Conservation (phyloP, 345 rosid species). For the Raphanus sativus region DNA sequence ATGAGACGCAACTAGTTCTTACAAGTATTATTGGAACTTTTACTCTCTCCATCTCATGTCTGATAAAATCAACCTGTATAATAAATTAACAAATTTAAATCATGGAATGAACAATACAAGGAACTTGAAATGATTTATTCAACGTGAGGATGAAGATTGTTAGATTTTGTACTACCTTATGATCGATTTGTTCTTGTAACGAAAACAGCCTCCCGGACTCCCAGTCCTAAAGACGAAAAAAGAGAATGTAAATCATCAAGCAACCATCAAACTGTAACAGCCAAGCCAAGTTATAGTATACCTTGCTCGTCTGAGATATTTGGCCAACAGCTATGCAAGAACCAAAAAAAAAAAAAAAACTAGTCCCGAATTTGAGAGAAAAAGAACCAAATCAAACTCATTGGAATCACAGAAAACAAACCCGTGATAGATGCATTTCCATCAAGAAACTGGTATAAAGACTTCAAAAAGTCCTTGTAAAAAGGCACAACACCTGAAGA, state of each 20-base stretch:
- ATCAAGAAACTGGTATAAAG: constrained; percentile 59
- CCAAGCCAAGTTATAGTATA: constrained; percentile 26
- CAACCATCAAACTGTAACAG: background rate
- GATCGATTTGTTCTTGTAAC: constrained; percentile 76
- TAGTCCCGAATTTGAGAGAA: constrained; percentile 16
- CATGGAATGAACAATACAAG: background rate
- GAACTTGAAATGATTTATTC: background rate
- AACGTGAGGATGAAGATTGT: background rate
- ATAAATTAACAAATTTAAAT: constrained; percentile 8
- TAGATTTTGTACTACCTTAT: constrained; percentile 55
- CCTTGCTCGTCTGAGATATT: constrained; percentile 74
- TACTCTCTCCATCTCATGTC: constrained; percentile 51
- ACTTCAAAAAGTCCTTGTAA: constrained; percentile 80
- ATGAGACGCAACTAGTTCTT: no score
- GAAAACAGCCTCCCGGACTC: constrained; percentile 67
- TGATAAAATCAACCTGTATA: constrained; percentile 67
- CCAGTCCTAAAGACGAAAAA: constrained; percentile 53
- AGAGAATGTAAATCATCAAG: background rate
- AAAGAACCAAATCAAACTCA: constrained; percentile 10
- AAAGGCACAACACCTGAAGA: constrained; percentile 61
- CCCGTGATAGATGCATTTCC: constrained; percentile 65
- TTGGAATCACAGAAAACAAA: constrained; percentile 11
- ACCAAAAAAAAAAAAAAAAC: background rate
- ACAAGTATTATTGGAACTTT: constrained; percentile 46
- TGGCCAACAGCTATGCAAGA: constrained; percentile 62